phyloP scores from a whole-genome alignment of 495 filamentous ascomycete genomes.

The Xylaria nigripes region DNA sequence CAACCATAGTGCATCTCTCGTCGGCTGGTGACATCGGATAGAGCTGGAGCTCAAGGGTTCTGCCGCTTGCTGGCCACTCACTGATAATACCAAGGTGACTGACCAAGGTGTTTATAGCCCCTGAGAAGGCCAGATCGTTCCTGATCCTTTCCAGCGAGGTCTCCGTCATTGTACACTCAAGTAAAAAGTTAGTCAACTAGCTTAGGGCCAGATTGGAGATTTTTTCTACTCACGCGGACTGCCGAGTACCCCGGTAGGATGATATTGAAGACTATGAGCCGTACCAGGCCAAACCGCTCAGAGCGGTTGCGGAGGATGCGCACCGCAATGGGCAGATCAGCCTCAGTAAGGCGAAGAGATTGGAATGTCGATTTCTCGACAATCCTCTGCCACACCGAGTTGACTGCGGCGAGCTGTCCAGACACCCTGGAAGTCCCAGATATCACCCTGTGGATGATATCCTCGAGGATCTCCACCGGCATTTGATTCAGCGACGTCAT shows the following conservation, averaged over 20 bases:
- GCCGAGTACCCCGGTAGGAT: neutral
- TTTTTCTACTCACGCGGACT: neutral
- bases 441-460: neutral
- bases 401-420: neutral
- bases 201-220: neutral
- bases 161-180: neutral
- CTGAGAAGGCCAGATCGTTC: slow-evolving; percentile 4
- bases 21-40: neutral
- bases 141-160: neutral
- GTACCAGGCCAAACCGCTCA: neutral
- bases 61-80: neutral
- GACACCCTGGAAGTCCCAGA: neutral
- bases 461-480: slow-evolving; percentile 1
- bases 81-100: neutral
- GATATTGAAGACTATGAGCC: neutral
- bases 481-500: neutral
- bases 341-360: neutral
- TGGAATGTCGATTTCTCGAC: neutral
- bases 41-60: slow-evolving; percentile 1
- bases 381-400: neutral
- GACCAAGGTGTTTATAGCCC: neutral
- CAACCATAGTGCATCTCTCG: neutral
- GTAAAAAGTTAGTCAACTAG: neutral
- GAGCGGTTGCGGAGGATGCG: neutral
- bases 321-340: neutral